A percentile compares a stretch with the other conserved stretches of the same genome.
Evolutionary conservation across 2,329 filamentous ascomycete species (phyloP).

Genomic region (Diatrype stigma): DNA sequence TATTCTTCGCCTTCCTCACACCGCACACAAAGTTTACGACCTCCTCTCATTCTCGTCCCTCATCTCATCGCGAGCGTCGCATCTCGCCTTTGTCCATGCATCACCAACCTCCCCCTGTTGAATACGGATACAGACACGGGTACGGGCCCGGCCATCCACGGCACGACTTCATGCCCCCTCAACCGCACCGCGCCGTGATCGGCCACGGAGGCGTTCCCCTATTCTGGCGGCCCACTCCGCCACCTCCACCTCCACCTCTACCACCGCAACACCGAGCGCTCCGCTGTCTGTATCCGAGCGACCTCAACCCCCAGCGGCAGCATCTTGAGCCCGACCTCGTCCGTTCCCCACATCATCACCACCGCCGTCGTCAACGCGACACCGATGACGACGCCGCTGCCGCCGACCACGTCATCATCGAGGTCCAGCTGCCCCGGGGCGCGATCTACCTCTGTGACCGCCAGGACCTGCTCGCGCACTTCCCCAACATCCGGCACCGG

Average conservation of each 20-base stretch:
- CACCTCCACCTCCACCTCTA: neutral
- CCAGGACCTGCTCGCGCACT: conserved; percentile 9
- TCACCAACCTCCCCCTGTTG: neutral
- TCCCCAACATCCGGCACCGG: conserved; percentile 8
- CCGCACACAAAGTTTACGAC: neutral
- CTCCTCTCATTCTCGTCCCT: neutral
- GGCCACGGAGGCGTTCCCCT: neutral
- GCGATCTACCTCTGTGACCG: conserved; percentile 6
- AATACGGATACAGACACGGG: neutral
- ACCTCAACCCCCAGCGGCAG: neutral
- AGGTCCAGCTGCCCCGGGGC: neutral
- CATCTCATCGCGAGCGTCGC: neutral
- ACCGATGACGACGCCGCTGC: too few relatives aligned
- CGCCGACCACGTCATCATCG: neutral
- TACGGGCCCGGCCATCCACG: neutral
- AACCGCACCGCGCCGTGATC: neutral
- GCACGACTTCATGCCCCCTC: neutral
- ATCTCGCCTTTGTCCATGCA: neutral
- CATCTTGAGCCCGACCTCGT: neutral
- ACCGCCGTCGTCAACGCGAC: too few relatives aligned
- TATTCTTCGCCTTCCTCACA: neutral
- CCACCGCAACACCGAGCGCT: too few relatives aligned
- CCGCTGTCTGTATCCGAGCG: neutral
- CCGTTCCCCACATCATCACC: too few relatives aligned
- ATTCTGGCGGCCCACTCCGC: neutral